These are phyloP conservation scores for Lepiota brunneoincarnata DNA, from an alignment of 768 basidiomycete species.

Conservation along the genomic window DNA sequence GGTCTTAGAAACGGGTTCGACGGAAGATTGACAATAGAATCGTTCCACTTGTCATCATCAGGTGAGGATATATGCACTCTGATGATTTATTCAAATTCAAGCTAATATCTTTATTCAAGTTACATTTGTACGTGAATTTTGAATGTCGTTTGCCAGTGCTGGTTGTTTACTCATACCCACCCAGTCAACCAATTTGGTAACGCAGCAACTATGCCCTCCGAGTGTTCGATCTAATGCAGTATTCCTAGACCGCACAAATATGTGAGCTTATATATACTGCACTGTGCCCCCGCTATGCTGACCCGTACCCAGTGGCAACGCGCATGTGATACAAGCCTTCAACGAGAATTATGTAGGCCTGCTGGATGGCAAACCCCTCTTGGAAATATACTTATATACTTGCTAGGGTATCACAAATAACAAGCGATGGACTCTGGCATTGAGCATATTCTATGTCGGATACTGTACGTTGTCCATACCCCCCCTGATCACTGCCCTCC, in stretches of 20 bases:
- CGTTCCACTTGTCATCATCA: slow-evolving; percentile 47
- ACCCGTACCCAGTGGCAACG: slow-evolving; percentile 42
- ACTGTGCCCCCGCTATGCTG: background rate
- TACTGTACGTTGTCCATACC: slow-evolving; percentile 38
- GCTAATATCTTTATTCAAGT: background rate
- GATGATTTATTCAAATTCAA: background rate
- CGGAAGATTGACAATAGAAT: slow-evolving; percentile 50
- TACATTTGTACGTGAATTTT: slow-evolving; percentile 36
- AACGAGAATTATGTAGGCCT: slow-evolving; percentile 48
- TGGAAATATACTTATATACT: background rate
- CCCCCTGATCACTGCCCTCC: background rate
- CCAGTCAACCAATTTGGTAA: slow-evolving; percentile 48
- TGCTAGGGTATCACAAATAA: slow-evolving; percentile 48
- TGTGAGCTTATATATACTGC: slow-evolving; percentile 28
- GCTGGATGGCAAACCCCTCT: background rate
- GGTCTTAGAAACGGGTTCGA: slow-evolving; percentile 35
- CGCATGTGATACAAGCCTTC: slow-evolving; percentile 49
- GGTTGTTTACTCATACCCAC: background rate
- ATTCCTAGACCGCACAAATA: slow-evolving; percentile 52
- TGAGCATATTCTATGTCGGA: slow-evolving; percentile 60
- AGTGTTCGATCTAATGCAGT: background rate
- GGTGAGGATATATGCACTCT: slow-evolving; percentile 30
- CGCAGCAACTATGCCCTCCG: slow-evolving; percentile 4
- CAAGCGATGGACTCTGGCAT: slow-evolving; percentile 52
- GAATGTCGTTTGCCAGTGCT: background rate